A percentile compares a stretch with the other conserved stretches of the same genome.
These are phyloP conservation scores for Bassia scoparia DNA, from an alignment of 148 eudicot species.

Conservation along the genomic window DNA sequence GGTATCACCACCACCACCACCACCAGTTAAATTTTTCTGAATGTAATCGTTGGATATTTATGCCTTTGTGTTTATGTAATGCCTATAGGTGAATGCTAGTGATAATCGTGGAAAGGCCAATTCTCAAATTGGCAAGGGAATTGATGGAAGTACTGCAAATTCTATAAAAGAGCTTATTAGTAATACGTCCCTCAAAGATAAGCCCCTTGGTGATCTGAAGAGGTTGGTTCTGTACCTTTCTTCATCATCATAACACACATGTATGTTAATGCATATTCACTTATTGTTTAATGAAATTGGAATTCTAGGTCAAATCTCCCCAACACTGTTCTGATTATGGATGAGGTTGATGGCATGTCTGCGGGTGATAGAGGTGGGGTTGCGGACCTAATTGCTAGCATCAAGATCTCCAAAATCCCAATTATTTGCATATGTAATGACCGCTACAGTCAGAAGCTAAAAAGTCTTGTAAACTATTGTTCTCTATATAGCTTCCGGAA, in stretches of 20 bases:
- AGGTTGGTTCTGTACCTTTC: conserved; percentile 54
- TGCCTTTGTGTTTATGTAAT: neutral
- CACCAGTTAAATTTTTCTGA: neutral
- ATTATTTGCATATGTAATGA: conserved; percentile 98
- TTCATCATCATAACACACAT: neutral
- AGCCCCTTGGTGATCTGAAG: conserved; percentile 56
- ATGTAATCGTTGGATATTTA: neutral
- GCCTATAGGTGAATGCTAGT: too few relatives aligned
- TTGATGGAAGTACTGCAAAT: conserved; percentile 90
- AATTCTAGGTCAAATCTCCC: conserved; percentile 54
- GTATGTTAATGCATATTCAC: neutral
- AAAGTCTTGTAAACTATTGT: conserved; percentile 82
- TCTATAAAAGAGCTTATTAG: conserved; percentile 86
- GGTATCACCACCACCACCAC: conserved; percentile 44
- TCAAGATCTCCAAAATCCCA: conserved; percentile 88
- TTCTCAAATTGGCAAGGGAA: conserved; percentile 77
- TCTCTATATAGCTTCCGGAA: conserved; percentile 64
- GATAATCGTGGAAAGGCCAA: conserved; percentile 95
- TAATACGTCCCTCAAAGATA: conserved; percentile 49
- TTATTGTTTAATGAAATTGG: conserved; percentile 13
- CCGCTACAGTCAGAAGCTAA: conserved; percentile 92
- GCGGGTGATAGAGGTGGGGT: conserved; percentile 99
- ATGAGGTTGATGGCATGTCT: conserved; percentile 99
- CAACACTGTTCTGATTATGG: conserved; percentile 90
- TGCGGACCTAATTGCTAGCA: conserved; percentile 92